phyloP scores from a whole-genome alignment of 2,329 filamentous ascomycete genomes.

The Sporothrix globosa region DNA sequence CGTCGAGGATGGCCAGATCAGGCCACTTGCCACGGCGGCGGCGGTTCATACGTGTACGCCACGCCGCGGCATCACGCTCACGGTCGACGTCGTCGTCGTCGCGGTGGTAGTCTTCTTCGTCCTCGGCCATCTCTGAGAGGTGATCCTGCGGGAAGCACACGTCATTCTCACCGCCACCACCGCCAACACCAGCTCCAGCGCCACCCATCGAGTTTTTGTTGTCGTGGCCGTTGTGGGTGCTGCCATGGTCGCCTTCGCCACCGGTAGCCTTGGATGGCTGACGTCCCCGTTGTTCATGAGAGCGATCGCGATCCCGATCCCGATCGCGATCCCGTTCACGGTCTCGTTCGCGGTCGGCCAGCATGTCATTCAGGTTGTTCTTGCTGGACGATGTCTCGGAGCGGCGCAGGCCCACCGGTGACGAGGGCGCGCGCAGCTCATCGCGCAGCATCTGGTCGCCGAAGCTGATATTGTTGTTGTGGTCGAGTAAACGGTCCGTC shows the following conservation, averaged over 20 bases:
- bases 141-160: conserved; percentile 86
- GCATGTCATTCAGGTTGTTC: conserved; percentile 22
- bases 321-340: not conserved
- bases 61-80: conserved; percentile 29
- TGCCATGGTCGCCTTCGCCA: not conserved
- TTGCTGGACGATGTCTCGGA: conserved; percentile 26
- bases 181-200: conserved; percentile 37
- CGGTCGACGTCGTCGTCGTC: conserved; percentile 28
- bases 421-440: conserved; percentile 50
- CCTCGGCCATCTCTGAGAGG: conserved; percentile 79
- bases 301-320: not conserved
- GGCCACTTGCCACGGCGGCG: conserved; percentile 79
- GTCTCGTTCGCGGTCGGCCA: conserved; percentile 8
- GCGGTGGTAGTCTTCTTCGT: conserved; percentile 56
- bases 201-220: not conserved
- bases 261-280: conserved; percentile 1
- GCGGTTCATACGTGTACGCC: conserved; percentile 34
- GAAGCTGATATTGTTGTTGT: conserved; percentile 61
- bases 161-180: conserved; percentile 68
- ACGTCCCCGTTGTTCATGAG: not conserved
- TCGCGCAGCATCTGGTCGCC: conserved; percentile 73
- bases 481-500: conserved; percentile 51
- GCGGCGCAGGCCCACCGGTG: conserved; percentile 18
- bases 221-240: not conserved
- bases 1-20: conserved; percentile 78